A percentile compares a stretch with the other conserved stretches of the same genome.
phyloP scores from a whole-genome alignment of 306 rosid genomes.

The Sicyos baderoa region DNA sequence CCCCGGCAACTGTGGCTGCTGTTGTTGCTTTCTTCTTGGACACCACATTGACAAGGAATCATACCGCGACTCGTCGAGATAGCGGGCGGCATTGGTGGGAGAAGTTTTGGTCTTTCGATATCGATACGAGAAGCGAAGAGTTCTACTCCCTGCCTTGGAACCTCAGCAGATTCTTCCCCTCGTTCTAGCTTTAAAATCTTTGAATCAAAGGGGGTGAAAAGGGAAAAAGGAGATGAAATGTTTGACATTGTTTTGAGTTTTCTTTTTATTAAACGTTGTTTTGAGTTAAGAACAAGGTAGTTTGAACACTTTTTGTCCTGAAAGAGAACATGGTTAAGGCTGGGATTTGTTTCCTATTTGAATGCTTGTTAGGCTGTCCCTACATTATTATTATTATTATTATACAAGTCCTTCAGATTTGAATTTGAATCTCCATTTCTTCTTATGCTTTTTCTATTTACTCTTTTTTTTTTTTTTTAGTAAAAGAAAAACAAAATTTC shows the following conservation, averaged over 20 bases:
- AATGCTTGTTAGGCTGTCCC: background rate
- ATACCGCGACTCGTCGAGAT: constrained; percentile 47
- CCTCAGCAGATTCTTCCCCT: constrained; percentile 65
- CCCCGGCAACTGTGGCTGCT: constrained; percentile 66
- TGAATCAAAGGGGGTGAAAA: background rate
- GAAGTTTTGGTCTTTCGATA: constrained; percentile 41
- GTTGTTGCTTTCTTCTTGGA: constrained; percentile 57
- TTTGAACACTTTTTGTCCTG: background rate
- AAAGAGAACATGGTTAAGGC: too few species aligned
- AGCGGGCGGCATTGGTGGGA: constrained; percentile 90
- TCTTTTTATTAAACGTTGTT: too few species aligned
- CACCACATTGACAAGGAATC: constrained; percentile 30
- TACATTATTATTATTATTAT: too few species aligned
- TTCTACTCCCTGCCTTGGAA: constrained; percentile 60
- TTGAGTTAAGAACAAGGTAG: background rate
- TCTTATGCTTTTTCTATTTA: too few species aligned
- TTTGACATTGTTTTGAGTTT: constrained; percentile 2
- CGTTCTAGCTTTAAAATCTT: constrained; percentile 31
- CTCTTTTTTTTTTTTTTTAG: too few species aligned
- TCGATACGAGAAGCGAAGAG: constrained; percentile 54
- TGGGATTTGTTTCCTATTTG: background rate
- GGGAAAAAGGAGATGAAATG: background rate
- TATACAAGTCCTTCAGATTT: too few species aligned
- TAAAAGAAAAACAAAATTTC: too few species aligned
- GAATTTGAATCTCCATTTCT: too few species aligned